phyloP scores from a whole-genome alignment of 2,329 filamentous ascomycete genomes.

The Aspergillus sergii region DNA sequence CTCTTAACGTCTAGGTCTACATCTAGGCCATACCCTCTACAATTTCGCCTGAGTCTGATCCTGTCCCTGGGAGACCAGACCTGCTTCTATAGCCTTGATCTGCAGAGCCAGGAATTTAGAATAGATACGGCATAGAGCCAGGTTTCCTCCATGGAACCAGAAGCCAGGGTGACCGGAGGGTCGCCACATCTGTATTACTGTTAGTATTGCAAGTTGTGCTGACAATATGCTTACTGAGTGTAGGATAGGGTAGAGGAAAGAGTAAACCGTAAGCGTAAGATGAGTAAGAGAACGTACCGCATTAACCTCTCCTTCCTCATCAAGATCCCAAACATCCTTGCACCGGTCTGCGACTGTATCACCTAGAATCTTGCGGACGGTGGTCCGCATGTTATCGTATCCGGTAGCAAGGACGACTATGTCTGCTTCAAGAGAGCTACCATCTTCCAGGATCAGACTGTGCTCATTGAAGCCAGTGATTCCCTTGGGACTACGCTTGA shows the following conservation, averaged over 20 bases:
- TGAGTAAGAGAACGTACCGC: slow-evolving; percentile 26
- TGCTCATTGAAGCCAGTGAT: slow-evolving; percentile 54
- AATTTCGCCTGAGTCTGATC: neutral
- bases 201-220: slow-evolving; percentile 2
- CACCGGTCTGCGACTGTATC: slow-evolving; percentile 61
- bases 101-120: slow-evolving; percentile 57
- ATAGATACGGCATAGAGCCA: slow-evolving; percentile 64
- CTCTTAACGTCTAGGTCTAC: neutral
- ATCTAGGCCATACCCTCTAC: neutral
- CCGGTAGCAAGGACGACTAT: slow-evolving; percentile 66
- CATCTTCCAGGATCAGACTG: slow-evolving; percentile 56
- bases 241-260: neutral
- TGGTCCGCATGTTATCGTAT: slow-evolving; percentile 69
- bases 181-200: slow-evolving; percentile 49
- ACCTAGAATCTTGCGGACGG: slow-evolving; percentile 64
- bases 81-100: slow-evolving; percentile 51
- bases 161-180: slow-evolving; percentile 64
- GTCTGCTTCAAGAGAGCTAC: slow-evolving; percentile 60
- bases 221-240: too few relatives aligned
- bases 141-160: slow-evolving; percentile 68
- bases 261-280: neutral
- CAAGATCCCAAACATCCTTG: slow-evolving; percentile 63
- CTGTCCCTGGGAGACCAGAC: slow-evolving; percentile 27
- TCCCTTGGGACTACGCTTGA: slow-evolving; percentile 59
- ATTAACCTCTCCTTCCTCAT: slow-evolving; percentile 59